Percentiles rank a stretch among this genome's conserved stretches.
Evolutionary conservation across 2,329 filamentous ascomycete genomes (phyloP).

Genomic region (Sporothrix mexicana): DNA sequence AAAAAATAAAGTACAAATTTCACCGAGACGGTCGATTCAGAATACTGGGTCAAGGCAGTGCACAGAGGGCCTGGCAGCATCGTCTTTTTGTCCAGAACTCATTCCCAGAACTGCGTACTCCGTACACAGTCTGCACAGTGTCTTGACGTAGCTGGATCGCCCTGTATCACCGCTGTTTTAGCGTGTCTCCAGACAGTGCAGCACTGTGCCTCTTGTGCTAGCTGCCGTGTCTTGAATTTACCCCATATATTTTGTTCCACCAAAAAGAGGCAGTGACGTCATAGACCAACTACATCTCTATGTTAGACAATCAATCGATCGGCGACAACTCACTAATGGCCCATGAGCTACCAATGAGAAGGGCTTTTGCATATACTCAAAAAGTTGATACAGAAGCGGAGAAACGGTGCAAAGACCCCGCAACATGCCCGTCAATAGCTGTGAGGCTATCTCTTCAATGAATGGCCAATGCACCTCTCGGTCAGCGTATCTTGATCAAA

Average conservation of each 20-base stretch:
- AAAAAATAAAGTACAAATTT: too few relatives aligned
- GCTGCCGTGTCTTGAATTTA: neutral
- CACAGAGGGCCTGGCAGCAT: too few relatives aligned
- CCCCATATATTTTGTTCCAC: slow-evolving; percentile 44
- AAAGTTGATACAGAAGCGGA: neutral
- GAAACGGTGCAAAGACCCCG: neutral
- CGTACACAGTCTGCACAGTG: neutral
- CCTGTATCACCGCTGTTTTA: neutral
- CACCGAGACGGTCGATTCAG: too few relatives aligned
- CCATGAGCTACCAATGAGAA: neutral
- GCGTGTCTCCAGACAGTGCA: neutral
- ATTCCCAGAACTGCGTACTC: too few relatives aligned
- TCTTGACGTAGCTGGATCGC: neutral
- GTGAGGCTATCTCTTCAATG: neutral
- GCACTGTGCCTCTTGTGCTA: neutral
- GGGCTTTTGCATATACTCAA: neutral
- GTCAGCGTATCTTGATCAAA: neutral
- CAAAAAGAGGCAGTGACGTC: slow-evolving; percentile 60
- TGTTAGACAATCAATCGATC: slow-evolving; percentile 42
- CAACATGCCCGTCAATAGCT: neutral
- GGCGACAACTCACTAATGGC: slow-evolving; percentile 38
- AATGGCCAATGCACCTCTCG: neutral
- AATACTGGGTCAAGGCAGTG: too few relatives aligned
- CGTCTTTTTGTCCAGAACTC: too few relatives aligned
- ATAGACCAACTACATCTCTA: slow-evolving; percentile 68